Conservation (phyloP, 2,329 filamentous ascomycete species). For the Alternaria conjuncta region DNA sequence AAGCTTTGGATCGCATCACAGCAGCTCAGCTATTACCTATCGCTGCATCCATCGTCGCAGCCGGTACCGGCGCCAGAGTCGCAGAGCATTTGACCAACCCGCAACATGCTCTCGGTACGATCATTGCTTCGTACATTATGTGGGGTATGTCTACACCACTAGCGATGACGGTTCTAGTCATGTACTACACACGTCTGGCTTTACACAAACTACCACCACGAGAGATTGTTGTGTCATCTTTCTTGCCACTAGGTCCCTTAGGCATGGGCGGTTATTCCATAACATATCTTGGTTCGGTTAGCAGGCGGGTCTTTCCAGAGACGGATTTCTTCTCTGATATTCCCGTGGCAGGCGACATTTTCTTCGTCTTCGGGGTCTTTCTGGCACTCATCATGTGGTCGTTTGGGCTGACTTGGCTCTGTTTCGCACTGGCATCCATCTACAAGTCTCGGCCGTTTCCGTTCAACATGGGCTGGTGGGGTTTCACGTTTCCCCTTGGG, state of each 20-base stretch:
- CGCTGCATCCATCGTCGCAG: constrained; percentile 69
- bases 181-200: constrained; percentile 73
- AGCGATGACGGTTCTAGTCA: constrained; percentile 66
- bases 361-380: constrained; percentile 65
- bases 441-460: constrained; percentile 55
- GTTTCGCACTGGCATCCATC: constrained; percentile 60
- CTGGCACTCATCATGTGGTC: constrained; percentile 63
- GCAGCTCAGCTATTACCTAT: constrained; percentile 71
- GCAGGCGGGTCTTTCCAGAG: constrained; percentile 50
- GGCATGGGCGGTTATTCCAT: constrained; percentile 71
- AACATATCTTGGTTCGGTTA: constrained; percentile 56
- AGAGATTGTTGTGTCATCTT: constrained; percentile 71
- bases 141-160: constrained; percentile 70
- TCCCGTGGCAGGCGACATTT: constrained; percentile 53
- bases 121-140: constrained; percentile 70
- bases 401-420: constrained; percentile 62
- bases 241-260: constrained; percentile 70
- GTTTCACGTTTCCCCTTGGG: constrained; percentile 65
- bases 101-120: constrained; percentile 64
- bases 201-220: constrained; percentile 70
- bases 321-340: constrained; percentile 47
- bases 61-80: constrained; percentile 69
- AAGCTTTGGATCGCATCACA: constrained; percentile 59
- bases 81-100: constrained; percentile 64
- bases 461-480: constrained; percentile 70